Evolutionary conservation across 371 early-diverging fungal genomes (phyloP), one percentile per base, ranked within the genome.

Genomic region (Rhizopus stolonifer): DNA sequence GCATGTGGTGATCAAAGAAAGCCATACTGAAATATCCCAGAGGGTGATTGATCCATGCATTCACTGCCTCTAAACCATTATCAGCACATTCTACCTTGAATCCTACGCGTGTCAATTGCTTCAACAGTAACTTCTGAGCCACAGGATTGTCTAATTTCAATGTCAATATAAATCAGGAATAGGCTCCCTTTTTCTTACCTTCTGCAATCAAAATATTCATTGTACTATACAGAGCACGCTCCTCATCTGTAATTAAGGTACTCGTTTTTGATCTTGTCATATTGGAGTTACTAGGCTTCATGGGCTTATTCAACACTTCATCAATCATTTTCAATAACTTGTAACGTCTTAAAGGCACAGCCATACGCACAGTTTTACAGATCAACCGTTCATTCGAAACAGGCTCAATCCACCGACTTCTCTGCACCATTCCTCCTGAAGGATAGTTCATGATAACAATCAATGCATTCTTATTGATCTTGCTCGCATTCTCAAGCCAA

Each of bases 1-100:
- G 76, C 76, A 75, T 75, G 47, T 75, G 76, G 45, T 75, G 76
- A 53, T 75, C 76, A 60, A 75, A 72, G 25, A 75, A 72, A 1
- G 55, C 72, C 65, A 75, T 70, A 7, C 46, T 46, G 36, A 69
- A 75, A 39, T 65, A 64, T 0, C 66, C 58, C 6, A 51, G 33
- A 1, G 72, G 70, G 23, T 68, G 65, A n/a, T 46, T 55, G 2
- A 24, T 47, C 76, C 76, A 75, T 26, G 61, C 54, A 25, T 67
- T 68, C 0, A 75, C 56, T 4, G 76, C 76, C 43, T 75, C 76
- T 17, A 61, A 54, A 23, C 76, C 76, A 19, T 75, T 75, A 25
- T 72, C 72, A 6, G 72, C 76, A 32, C 72, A 75, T 29, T 65
- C 60, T 0, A 75, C 76, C 33, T 58, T 47, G 52, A 75, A 75